Evolutionary conservation across 129 eudicot species (phyloP), one percentile per base, ranked within the genome.

Genomic region (Chrysanthemum makinoi): DNA sequence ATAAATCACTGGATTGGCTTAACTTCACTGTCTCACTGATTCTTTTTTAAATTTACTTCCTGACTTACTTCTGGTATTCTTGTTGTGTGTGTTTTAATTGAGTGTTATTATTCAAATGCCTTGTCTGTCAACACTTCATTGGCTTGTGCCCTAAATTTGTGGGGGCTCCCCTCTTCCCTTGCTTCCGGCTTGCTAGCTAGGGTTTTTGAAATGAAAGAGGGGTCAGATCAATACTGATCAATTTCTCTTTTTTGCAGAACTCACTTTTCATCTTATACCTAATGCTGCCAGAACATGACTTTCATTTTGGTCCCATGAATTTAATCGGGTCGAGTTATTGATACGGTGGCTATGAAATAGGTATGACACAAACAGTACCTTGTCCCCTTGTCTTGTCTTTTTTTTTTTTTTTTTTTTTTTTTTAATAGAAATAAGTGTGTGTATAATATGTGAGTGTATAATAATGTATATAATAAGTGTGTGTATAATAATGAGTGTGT

Each of bases 111-210:
- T 63, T 30, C n/a, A 10, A 73, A 77, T 69, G 44, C 63, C 57
- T 70, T 77, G 68, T 71, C 77, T 77, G 81, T 77, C 81, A 77
- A 44, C 81, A 24, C 28, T 65, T 77, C 54, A 77, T 77, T 77
- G 81, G 77, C 24, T 70, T 12, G 30, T 64, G 15, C 54, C 77
- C 77, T 57, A 43, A 71, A 71, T 77, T 70, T 63, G 72, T 70
- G 77, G 81, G 81, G 77, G 77, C 77, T 70, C 81, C 39, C 67
- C 20, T 24, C 75, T 35, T 59, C 70, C 61, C 75, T 69, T 50
- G 10, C 28, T 62, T 53, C 67, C 2, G 53, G 62, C 66, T 65
- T 77, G 8, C 60, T 43, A 70, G 72, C 54, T 73, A 51, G 72
- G 49, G 71, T 52, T 75, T 77, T 70, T 13, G 22, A 43, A 49